Percentiles rank a stretch among this genome's conserved stretches.
Conservation (phyloP, 129 eudicot genomes). For the Dittrichia graveolens region DNA sequence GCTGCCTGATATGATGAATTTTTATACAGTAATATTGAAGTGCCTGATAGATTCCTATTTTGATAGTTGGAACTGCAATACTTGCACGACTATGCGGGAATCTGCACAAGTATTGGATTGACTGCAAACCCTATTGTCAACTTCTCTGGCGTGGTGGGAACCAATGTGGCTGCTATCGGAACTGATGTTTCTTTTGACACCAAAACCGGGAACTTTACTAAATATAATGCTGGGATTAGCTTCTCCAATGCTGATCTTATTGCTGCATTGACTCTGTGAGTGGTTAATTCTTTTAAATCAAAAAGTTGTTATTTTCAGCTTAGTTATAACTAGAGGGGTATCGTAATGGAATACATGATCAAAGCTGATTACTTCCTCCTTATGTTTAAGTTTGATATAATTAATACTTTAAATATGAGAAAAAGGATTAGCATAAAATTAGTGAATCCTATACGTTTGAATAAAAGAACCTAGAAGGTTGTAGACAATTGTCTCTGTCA, state of each 20-base stretch:
- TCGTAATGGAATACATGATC: neutral
- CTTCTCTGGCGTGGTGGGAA: slow-evolving; percentile 87
- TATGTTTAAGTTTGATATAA: no score
- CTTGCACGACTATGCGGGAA: slow-evolving; percentile 89
- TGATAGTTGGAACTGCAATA: slow-evolving; percentile 87
- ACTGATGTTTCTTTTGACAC: slow-evolving; percentile 79
- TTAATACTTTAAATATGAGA: neutral
- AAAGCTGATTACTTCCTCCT: no score
- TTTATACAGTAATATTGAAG: neutral
- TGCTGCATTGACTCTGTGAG: slow-evolving; percentile 85
- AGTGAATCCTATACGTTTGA: neutral
- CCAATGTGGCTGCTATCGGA: slow-evolving; percentile 58
- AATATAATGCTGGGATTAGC: slow-evolving; percentile 73
- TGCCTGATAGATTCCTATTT: slow-evolving; percentile 21
- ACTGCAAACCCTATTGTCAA: slow-evolving; percentile 84
- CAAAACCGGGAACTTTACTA: slow-evolving; percentile 67
- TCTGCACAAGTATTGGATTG: slow-evolving; percentile 83
- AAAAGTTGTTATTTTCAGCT: neutral
- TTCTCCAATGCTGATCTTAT: slow-evolving; percentile 71
- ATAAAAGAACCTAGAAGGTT: neutral
- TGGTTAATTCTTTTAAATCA: slow-evolving; percentile 15
- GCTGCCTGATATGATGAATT: neutral
- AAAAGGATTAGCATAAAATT: neutral
- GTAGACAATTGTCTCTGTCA: neutral
- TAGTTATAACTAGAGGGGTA: neutral